Evolutionary conservation across 2,329 filamentous ascomycete species (phyloP).

Genomic region (Xylariaceae sp.): DNA sequence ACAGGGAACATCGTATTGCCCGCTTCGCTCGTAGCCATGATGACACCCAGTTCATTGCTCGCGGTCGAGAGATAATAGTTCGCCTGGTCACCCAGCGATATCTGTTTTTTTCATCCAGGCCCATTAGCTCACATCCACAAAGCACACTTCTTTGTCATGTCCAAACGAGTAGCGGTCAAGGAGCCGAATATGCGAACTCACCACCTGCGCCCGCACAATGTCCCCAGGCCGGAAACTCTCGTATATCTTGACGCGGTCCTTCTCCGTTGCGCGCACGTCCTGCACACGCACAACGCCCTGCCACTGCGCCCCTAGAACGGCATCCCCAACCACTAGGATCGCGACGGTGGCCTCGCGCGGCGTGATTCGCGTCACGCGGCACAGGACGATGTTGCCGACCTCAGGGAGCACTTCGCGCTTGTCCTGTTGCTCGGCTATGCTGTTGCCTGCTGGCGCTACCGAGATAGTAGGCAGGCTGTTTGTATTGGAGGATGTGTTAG

Average conservation of each 20-base stretch:
- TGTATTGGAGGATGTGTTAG: constrained; percentile 32
- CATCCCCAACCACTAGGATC: constrained; percentile 81
- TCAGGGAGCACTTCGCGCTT: constrained; percentile 79
- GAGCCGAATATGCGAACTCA: constrained; percentile 51
- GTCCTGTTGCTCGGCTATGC: constrained; percentile 34
- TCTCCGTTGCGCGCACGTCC: constrained; percentile 93
- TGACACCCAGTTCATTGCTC: constrained; percentile 88
- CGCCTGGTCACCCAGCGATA: constrained; percentile 89
- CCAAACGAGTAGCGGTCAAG: not conserved
- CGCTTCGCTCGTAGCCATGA: constrained; percentile 87
- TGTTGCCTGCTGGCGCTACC: constrained; percentile 51
- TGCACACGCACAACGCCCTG: constrained; percentile 85
- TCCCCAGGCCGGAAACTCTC: constrained; percentile 93
- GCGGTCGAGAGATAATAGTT: constrained; percentile 96
- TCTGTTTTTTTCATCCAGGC: no score
- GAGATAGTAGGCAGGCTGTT: constrained; percentile 60
- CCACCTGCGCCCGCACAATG: constrained; percentile 84
- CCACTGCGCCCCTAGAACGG: constrained; percentile 78
- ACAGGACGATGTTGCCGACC: constrained; percentile 80
- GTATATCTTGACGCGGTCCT: constrained; percentile 89
- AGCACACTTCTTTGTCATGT: no score
- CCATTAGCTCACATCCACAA: no score
- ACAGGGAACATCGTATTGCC: constrained; percentile 92
- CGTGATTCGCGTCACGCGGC: constrained; percentile 83
- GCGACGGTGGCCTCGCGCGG: constrained; percentile 84